Percentiles rank a stretch among this genome's conserved stretches.
Evolutionary conservation across 129 eudicot genomes (phyloP).

Genomic region (Calendula officinalis): DNA sequence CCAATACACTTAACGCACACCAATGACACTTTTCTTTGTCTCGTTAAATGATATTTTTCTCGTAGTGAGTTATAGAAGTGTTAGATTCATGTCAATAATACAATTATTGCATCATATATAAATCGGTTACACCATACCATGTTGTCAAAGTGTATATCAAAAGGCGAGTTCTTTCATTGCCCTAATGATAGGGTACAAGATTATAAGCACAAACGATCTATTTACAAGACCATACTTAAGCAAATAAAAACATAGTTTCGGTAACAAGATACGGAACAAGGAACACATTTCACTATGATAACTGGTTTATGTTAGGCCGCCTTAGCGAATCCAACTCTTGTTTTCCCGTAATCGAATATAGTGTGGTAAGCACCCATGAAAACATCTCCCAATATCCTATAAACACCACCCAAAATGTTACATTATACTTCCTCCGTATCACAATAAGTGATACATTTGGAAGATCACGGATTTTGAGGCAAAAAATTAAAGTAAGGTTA

Average conservation of each 20-base stretch:
- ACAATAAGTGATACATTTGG: no score
- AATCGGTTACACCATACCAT: not conserved
- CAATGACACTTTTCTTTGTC: no score
- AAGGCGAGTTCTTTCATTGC: no score
- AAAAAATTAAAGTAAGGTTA: no score
- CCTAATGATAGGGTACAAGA: no score
- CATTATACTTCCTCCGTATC: no score
- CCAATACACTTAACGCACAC: no score
- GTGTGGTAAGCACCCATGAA: constrained; percentile 91
- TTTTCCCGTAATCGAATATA: constrained; percentile 62
- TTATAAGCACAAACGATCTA: not conserved
- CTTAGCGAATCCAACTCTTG: constrained; percentile 70
- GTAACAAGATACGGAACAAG: not conserved
- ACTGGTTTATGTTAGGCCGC: constrained; percentile 40
- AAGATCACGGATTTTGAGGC: no score
- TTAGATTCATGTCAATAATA: no score
- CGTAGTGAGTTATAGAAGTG: no score
- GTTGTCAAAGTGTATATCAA: no score
- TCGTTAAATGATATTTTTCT: no score
- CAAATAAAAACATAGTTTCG: not conserved
- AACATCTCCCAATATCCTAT: constrained; percentile 82
- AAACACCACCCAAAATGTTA: constrained; percentile 7
- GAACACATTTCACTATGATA: not conserved
- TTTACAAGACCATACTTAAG: not conserved
- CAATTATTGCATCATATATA: not conserved